These are phyloP conservation scores for Lenwebbia sp. DNA, from an alignment of 345 rosid genomes.

Conservation along the genomic window DNA sequence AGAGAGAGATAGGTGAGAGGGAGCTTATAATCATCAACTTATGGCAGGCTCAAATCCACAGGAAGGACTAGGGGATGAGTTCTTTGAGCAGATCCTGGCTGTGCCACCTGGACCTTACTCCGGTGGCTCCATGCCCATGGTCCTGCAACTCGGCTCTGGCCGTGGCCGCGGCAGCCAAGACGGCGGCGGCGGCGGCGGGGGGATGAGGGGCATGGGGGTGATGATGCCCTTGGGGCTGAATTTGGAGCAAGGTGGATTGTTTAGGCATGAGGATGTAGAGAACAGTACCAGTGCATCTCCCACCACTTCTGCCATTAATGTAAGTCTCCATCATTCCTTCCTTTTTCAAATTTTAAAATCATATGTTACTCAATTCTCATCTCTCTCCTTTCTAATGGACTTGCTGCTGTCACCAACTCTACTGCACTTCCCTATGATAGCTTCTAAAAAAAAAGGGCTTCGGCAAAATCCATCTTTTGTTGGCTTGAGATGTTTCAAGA, in stretches of 20 bases:
- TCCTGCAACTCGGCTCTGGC: constrained; percentile 37
- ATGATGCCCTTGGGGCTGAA: constrained; percentile 29
- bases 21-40: neutral
- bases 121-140: constrained; percentile 37
- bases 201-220: constrained; percentile 1
- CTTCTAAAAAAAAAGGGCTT: neutral
- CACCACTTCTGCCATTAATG: constrained; percentile 34
- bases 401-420: neutral
- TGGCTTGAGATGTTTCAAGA: neutral
- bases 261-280: constrained; percentile 1
- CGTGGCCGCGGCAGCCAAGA: constrained; percentile 2
- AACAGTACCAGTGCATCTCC: constrained; percentile 15
- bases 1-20: neutral
- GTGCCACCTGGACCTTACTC: constrained; percentile 37
- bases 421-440: neutral
- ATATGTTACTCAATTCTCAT: neutral
- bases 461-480: neutral
- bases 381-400: neutral
- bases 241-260: constrained; percentile 20
- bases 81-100: constrained; percentile 62
- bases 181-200: neutral
- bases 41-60: constrained; percentile 45
- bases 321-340: neutral
- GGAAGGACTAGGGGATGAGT: constrained; percentile 54
- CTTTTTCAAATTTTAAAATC: neutral